Evolutionary conservation across 805 yeast genomes (phyloP), one percentile per base, ranked within the genome.

Genomic region (Spathaspora sp.): DNA sequence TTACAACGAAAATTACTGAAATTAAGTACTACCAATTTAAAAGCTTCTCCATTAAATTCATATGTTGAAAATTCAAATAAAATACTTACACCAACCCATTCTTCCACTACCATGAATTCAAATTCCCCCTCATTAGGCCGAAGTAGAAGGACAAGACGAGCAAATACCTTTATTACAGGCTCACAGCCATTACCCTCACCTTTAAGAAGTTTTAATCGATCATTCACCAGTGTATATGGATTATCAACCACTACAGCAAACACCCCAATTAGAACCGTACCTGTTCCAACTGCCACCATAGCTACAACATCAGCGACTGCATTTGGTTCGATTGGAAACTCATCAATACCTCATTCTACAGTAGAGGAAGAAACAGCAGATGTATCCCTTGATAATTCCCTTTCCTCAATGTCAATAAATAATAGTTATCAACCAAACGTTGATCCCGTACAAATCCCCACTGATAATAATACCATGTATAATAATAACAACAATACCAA

Each of bases 121-220:
- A 63, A 57, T 39, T 66, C 76, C 5, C 76, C 78, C 1, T 70
- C 75, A 1, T 55, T 73, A 17, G 77, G 77, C 5, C 57, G 78
- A 42, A 71, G 72, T 53, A 61, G 87, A 45, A 64, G 87, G 49
- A 73, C 89, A 32, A 78, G 96, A 61, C 78, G 96, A 61, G 71
- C 93, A 40, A 85, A 83, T 56, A 85, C 96, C 0, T 69, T 91
- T 20, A 86, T 91, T 47, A 88, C 96, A 0, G 97, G 96, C 0
- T 89, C 97, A 0, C 96, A 91, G 66, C 97, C 97, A 2, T 72
- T 91, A 52, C 97, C 97, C 3, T 87, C 96, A 0, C 97, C 97
- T 1, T 73, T 90, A 47, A 75, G 92, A 49, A 79, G 93, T 1
- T 73, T 73, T 54, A 73, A 70, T 56, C 72, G 70, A 54, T 65